These are phyloP conservation scores for Helianthus tuberosus DNA, from an alignment of 129 eudicot species.

Conservation along the genomic window DNA sequence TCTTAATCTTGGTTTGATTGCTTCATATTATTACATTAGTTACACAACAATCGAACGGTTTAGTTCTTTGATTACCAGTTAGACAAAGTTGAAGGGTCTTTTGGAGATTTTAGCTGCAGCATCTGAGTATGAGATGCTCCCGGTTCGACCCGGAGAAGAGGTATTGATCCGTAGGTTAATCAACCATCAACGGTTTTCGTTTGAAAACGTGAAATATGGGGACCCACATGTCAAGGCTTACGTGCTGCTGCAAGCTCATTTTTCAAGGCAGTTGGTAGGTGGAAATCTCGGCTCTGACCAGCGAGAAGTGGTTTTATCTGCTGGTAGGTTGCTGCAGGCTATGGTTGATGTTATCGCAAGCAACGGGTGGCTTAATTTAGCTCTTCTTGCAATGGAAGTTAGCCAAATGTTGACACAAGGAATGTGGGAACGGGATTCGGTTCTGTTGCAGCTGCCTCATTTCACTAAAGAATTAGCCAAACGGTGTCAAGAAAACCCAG, in stretches of 20 bases:
- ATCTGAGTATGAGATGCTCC: constrained; percentile 74
- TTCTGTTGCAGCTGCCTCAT: constrained; percentile 84
- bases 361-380: constrained; percentile 85
- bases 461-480: constrained; percentile 82
- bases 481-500: constrained; percentile 78
- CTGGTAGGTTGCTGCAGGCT: constrained; percentile 84
- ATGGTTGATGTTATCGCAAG: constrained; percentile 96
- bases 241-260: constrained; percentile 85
- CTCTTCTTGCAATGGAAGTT: constrained; percentile 88
- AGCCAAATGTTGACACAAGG: constrained; percentile 95
- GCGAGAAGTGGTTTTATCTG: constrained; percentile 75
- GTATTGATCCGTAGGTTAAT: constrained; percentile 65
- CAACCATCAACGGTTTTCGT: constrained; percentile 77
- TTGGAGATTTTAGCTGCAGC: constrained; percentile 86
- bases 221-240: constrained; percentile 92
- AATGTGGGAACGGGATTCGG: constrained; percentile 91
- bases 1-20: constrained; percentile 86
- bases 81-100: constrained; percentile 84
- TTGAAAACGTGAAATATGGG: constrained; percentile 68
- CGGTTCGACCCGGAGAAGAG: constrained; percentile 87
- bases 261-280: constrained; percentile 76
- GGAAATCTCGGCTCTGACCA: constrained; percentile 89
- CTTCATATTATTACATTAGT: constrained; percentile 85
- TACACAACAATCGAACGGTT: constrained; percentile 91
- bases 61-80: constrained; percentile 64